Conservation (phyloP, 306 rosid genomes). For the Neltuma alba region DNA sequence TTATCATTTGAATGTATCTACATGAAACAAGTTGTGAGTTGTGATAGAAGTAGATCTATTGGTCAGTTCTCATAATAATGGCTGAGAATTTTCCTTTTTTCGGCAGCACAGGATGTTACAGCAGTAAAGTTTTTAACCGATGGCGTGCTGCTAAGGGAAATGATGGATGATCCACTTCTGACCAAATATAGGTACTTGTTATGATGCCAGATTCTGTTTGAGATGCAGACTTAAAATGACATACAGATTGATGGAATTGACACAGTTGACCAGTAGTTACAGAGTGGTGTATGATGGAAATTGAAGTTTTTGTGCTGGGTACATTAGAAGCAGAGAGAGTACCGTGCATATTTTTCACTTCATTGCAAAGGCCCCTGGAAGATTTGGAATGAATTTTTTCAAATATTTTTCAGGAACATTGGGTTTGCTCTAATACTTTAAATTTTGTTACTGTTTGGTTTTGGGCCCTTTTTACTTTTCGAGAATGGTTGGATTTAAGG, state of each 20-base stretch:
- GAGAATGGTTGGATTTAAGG: neutral
- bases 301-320: neutral
- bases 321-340: neutral
- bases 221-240: neutral
- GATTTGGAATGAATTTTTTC: neutral
- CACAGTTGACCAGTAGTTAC: neutral
- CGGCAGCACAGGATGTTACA: conserved; percentile 85
- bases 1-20: neutral
- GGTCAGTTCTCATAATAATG: conserved; percentile 21
- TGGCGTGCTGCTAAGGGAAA: conserved; percentile 88
- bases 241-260: neutral
- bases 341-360: neutral
- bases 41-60: neutral
- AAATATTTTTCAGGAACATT: neutral
- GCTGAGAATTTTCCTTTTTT: conserved; percentile 41
- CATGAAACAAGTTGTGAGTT: neutral
- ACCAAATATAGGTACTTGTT: conserved; percentile 83
- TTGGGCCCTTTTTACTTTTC: neutral
- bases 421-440: neutral
- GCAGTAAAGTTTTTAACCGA: conserved; percentile 86
- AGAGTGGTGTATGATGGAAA: neutral
- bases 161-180: conserved; percentile 98
- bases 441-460: neutral
- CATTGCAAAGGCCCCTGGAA: neutral
- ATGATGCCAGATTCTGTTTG: neutral